phyloP scores from a whole-genome alignment of 176 grass and related monocot species.

The Paspalum vaginatum region DNA sequence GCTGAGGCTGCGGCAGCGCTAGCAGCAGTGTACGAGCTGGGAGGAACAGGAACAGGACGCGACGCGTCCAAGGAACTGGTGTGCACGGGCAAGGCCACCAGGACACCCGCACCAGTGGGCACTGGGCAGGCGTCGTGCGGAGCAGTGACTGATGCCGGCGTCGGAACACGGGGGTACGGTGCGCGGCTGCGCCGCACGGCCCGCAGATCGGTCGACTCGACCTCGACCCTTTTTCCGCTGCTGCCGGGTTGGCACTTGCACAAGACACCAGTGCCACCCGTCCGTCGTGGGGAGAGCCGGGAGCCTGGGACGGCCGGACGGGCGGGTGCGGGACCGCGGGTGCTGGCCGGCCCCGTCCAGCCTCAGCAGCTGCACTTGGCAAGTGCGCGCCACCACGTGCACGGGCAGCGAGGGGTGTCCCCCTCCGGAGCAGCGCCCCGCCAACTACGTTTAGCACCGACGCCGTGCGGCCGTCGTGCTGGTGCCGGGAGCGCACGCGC shows the following conservation, averaged over 20 bases:
- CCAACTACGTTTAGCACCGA: background rate
- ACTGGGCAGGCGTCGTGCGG: slow-evolving; percentile 42
- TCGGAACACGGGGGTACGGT: background rate
- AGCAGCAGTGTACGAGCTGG: background rate
- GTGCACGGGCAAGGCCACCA: background rate
- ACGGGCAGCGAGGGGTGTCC: background rate
- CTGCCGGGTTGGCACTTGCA: slow-evolving; percentile 3
- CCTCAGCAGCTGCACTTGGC: slow-evolving; percentile 37
- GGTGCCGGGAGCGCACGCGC: background rate
- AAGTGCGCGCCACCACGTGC: slow-evolving; percentile 28
- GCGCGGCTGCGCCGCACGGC: slow-evolving; percentile 1
- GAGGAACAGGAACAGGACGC: background rate
- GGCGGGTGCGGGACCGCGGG: background rate
- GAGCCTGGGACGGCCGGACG: slow-evolving; percentile 3
- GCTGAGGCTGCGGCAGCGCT: background rate
- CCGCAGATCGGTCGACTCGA: background rate
- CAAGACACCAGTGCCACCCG: background rate
- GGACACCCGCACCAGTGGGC: background rate
- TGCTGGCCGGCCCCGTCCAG: background rate
- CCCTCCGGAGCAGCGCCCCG: background rate
- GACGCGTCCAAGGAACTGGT: slow-evolving; percentile 13
- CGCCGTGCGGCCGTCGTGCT: background rate
- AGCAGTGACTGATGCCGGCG: slow-evolving; percentile 27
- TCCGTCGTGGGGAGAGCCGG: background rate
- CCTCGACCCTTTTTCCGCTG: slow-evolving; percentile 36